phyloP scores from a whole-genome alignment of 345 rosid genomes.

The Eucalyptus albens region DNA sequence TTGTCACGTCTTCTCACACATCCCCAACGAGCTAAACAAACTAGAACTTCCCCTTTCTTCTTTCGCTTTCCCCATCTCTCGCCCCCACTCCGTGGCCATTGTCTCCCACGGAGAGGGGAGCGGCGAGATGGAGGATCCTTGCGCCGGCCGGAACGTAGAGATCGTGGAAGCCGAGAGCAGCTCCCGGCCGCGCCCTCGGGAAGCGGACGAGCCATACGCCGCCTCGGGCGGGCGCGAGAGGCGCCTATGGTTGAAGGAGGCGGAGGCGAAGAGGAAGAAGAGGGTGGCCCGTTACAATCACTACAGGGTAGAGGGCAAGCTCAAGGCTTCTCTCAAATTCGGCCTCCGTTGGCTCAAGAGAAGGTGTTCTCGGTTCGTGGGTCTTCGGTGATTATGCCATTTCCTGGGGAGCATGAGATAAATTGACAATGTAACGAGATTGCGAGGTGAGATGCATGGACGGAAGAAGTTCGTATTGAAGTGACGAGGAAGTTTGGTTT shows the following conservation, averaged over 20 bases:
- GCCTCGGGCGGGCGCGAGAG: background rate
- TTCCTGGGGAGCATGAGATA: background rate
- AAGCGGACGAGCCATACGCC: background rate
- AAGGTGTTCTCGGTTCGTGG: slow-evolving; percentile 23
- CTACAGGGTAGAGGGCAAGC: slow-evolving; percentile 33
- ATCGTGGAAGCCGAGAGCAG: background rate
- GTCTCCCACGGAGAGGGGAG: background rate
- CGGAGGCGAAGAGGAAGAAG: slow-evolving; percentile 31
- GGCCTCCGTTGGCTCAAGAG: slow-evolving; percentile 40
- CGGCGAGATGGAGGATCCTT: background rate
- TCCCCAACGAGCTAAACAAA: background rate
- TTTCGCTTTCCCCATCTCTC: background rate
- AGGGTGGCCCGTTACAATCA: slow-evolving; percentile 37
- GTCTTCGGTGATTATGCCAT: background rate
- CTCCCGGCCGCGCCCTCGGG: background rate
- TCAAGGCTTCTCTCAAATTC: slow-evolving; percentile 28
- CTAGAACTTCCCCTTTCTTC: background rate
- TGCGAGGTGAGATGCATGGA: background rate
- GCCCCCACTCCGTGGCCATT: background rate
- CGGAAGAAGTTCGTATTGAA: background rate
- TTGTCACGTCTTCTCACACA: background rate
- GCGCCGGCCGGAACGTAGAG: background rate
- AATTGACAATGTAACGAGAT: background rate
- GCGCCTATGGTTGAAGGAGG: slow-evolving; percentile 18
- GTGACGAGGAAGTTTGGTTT: background rate